Base-by-base conservation (phyloP, 2,329 filamentous ascomycete genomes). In the Fusarium sp. region DNA sequence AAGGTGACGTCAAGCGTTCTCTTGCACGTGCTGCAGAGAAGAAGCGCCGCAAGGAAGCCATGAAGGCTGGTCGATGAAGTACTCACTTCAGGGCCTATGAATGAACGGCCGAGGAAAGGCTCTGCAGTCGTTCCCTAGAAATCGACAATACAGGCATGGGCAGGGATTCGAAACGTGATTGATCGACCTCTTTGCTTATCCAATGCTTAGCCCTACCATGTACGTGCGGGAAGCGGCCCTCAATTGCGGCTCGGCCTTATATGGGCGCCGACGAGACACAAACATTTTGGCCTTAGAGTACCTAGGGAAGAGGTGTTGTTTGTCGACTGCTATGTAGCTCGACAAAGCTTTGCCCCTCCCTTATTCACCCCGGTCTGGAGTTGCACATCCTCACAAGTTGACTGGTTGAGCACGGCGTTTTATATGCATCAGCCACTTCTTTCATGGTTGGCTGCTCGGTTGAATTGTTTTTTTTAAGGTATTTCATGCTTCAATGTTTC, bases 1-100 rank as follows among this genome's bases (percentile, higher is more conserved):
- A 97, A 82, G 94, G 95, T 60, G 95, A 98, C 69, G 91, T 98
- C 75, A 95, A 93, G 84, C 91, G 89, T 42, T 89, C 90, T 7
- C 83, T 93, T 38, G 84, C 86, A 71, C 83, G 88, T 28, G 86
- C 90, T 1, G 82, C 85, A 3, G 90, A 92, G 72, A 91, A 89
- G 85, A 86, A 90, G 79, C 87, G 86, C 74, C 85, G 91, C 66
- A 90, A 88, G 77, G 85, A 88, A 77, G 88, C 88, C 28, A 87
- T 88, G 84, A 90, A 83, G 86, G 82, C 83, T 15, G 84, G 83
- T 30, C 82, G 83, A 69, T 85, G 79, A 84, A 60, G 61, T 39
- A 63, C 60, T 66, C 48, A 30, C 67, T 66, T 63, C 63, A 69
- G 69, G 60, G 56, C 61, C 45, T 45, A 58, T 54, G 51, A 70